Conservation (phyloP, 176 grass and related monocot genomes). For the Hyparrhenia diplandra region DNA sequence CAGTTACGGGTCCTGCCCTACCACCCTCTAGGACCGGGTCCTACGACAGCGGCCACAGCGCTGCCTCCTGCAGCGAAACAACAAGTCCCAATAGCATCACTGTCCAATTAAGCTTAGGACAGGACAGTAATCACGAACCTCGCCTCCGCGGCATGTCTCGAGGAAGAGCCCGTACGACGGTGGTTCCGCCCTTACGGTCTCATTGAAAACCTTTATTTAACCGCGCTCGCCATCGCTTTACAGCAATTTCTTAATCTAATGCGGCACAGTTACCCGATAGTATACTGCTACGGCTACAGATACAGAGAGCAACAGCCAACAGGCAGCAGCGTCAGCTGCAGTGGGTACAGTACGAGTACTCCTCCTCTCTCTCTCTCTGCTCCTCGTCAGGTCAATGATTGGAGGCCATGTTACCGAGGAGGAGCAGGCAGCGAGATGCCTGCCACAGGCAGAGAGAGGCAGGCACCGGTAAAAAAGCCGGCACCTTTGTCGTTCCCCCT, state of each 20-base stretch:
- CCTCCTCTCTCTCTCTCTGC: too few species aligned
- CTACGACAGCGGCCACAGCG: background rate
- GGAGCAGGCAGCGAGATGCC: background rate
- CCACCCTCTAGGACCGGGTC: too few species aligned
- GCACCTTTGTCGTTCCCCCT: constrained; percentile 19
- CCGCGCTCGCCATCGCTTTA: background rate
- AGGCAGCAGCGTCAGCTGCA: background rate
- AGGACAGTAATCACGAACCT: background rate
- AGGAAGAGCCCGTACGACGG: background rate
- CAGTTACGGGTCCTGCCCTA: too few species aligned
- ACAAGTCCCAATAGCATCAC: constrained; percentile 6
- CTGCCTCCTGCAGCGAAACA: constrained; percentile 45
- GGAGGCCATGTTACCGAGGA: constrained; percentile 29
- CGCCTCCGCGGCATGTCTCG: background rate
- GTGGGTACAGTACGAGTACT: background rate
- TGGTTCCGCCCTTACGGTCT: background rate
- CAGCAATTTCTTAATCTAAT: background rate
- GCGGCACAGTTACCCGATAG: background rate
- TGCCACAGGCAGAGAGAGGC: constrained; percentile 2
- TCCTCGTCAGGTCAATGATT: constrained; percentile 28
- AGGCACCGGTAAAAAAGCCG: constrained; percentile 25
- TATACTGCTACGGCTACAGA: background rate
- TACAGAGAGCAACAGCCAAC: background rate
- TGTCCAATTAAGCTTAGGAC: too few species aligned
- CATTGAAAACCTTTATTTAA: too few species aligned